phyloP scores from a whole-genome alignment of 2,329 filamentous ascomycete species.

The Diaporthe batatas region DNA sequence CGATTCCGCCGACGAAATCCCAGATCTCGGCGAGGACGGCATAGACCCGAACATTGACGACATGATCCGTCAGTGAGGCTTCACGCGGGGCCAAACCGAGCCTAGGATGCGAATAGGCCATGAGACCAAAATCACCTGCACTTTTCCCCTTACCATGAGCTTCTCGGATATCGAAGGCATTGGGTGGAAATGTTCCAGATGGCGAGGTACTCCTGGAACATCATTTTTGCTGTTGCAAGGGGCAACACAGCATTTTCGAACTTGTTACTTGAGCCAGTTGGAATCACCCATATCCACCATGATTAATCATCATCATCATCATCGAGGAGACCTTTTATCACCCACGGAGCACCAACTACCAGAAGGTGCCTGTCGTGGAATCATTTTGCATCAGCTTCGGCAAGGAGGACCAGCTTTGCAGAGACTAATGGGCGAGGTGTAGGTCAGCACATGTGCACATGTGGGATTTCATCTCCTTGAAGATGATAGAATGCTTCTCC shows the following conservation, averaged over 20 bases:
- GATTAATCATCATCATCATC: no score
- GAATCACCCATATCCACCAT: neutral
- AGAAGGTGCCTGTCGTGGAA: neutral
- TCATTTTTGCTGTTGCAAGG: no score
- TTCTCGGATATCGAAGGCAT: neutral
- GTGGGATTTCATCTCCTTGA: neutral
- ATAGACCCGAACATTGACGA: slow-evolving; percentile 70
- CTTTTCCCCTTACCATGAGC: neutral
- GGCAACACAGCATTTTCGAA: neutral
- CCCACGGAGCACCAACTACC: no score
- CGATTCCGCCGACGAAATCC: slow-evolving; percentile 65
- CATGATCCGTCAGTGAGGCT: slow-evolving; percentile 57
- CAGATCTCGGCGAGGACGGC: slow-evolving; percentile 66
- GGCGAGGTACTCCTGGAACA: neutral
- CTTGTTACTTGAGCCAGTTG: neutral
- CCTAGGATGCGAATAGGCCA: neutral
- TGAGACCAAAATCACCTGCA: neutral
- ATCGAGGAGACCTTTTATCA: neutral
- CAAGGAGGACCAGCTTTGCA: neutral
- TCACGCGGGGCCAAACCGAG: neutral
- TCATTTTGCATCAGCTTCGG: neutral
- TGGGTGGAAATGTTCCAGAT: neutral
- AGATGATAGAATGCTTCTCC: neutral
- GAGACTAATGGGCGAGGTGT: neutral
- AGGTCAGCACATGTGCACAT: neutral